Evolutionary conservation across 805 yeast genomes (phyloP), one percentile per base, ranked within the genome.

Genomic region (Kluyveromyces lactis): DNA sequence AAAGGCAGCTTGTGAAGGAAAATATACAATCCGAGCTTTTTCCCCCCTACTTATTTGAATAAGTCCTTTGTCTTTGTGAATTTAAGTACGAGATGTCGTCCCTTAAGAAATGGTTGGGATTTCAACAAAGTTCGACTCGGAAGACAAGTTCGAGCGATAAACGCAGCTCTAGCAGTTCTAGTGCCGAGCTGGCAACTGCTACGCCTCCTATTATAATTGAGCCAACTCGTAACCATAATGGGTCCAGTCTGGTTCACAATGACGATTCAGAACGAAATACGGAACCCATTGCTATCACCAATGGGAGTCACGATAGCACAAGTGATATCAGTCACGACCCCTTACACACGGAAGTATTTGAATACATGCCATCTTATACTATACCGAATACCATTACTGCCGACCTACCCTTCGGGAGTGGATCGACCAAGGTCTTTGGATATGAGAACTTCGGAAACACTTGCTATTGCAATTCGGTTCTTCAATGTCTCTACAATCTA

Each of bases 391-490:
- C 13, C 6, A 5, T 27, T 27, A 5, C 13, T 15, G 15, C n/a
- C 4, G 37, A 34, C 10, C 19, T 66, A 44, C 81, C 80, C 8
- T 77, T 60, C 53, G 89, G 86, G 4, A 79, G 78, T 55, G 89
- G 87, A 1, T 65, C 79, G 5, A 67, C 73, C 44, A 83, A 81
- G 56, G 71, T 83, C 17, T 83, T 75, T 57, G 94, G 94, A 1
- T 75, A 81, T 73, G 92, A 84, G 55, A 84, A 84, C 55, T 83
- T 82, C 52, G 95, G 95, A 2, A 81, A 87, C 57, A 87, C 97
- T 0, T 92, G 97, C 64, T 90, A 90, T 64, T 85, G 95, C 62
- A 92, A 92, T 52, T 86, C 96, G 8, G 84, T 92, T 23, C 64
- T 92, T 18, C 98, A 92, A 58, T 86, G 95, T 48, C 70, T 90